Base-by-base conservation (phyloP, 2,329 filamentous ascomycete species). In the Penicillium janthinellum region DNA sequence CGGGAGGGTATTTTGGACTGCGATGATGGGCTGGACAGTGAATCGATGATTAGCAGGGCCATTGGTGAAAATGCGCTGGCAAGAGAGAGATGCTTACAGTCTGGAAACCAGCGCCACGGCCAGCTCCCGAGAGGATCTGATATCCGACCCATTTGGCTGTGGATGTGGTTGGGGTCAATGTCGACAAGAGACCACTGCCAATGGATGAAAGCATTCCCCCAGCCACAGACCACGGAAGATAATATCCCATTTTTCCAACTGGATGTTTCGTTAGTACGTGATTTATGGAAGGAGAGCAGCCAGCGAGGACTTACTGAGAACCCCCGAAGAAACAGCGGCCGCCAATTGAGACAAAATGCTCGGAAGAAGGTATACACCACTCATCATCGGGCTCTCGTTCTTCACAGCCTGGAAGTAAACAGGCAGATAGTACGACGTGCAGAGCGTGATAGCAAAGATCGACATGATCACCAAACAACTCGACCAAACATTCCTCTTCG, bases 381-480 rank as follows among this genome's bases (percentile, higher is more conserved):
- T 71, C 41, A 68, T 58, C 28, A 71, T 53, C 0, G 71, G 62
- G 1, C 64, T 62, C 8, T 70, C 68, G 49, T 71, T 69, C 20
- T 68, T 63, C 8, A 81, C 71, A 1, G 72, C 70, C 66, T 83
- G 81, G 69, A 83, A 83, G 64, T 81, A 83, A 37, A 83, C 78
- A 8, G 65, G 65, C 8, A 67, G 57, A 35, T 66, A 66, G 31
- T 60, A 67, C 4, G 58, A 49, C 3, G 54, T 35, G 14, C 25
- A 42, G 14, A 66, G 56, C 3, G 57, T 39, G 31, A 60, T 52
- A 3, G 50, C 62, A 17, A 61, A 61, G 4, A 66, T 31, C 5
- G n/a, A 35, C 5, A 61, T 14, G 52, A 64, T 61, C 45, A 63
- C 47, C 14, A 64, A 2, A 22, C 64, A 62, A 34, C 64, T 66